A percentile compares a stretch with the other conserved stretches of the same genome.
phyloP scores from a whole-genome alignment of 805 yeast species.

The Priceomyces carsonii region DNA sequence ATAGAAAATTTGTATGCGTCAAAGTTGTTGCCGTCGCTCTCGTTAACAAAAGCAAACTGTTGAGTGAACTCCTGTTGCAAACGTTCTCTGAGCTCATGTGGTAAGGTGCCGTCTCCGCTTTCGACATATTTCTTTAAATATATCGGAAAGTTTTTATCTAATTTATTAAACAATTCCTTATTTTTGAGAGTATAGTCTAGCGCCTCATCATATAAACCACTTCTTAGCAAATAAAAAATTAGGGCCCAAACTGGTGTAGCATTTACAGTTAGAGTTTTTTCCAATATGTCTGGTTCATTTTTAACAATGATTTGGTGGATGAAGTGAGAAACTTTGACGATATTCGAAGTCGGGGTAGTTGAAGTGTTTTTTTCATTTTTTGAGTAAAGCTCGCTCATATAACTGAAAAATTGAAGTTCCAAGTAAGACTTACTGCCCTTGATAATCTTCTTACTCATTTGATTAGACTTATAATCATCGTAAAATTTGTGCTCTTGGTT shows the following conservation, averaged over 20 bases:
- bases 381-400: slow-evolving; percentile 65
- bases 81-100: slow-evolving; percentile 67
- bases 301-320: slow-evolving; percentile 37
- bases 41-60: slow-evolving; percentile 64
- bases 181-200: slow-evolving; percentile 63
- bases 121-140: slow-evolving; percentile 67
- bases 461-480: slow-evolving; percentile 15
- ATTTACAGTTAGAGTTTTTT: slow-evolving; percentile 54
- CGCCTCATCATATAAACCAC: slow-evolving; percentile 82
- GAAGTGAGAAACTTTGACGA: slow-evolving; percentile 69
- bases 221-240: slow-evolving; percentile 78
- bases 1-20: slow-evolving; percentile 92
- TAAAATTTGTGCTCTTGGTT: slow-evolving; percentile 37
- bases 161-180: slow-evolving; percentile 72
- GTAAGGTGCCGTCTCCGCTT: slow-evolving; percentile 56
- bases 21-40: slow-evolving; percentile 45
- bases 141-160: slow-evolving; percentile 81
- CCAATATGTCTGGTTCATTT: slow-evolving; percentile 26
- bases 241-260: slow-evolving; percentile 95
- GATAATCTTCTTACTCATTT: slow-evolving; percentile 43
- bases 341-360: slow-evolving; percentile 58
- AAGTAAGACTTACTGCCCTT: slow-evolving; percentile 58
- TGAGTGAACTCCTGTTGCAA: slow-evolving; percentile 81
- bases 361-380: slow-evolving; percentile 48
- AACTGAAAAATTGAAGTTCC: slow-evolving; percentile 75